Evolutionary conservation across 2,329 filamentous ascomycete species (phyloP).

Genomic region (Calonectria hawksworthii): DNA sequence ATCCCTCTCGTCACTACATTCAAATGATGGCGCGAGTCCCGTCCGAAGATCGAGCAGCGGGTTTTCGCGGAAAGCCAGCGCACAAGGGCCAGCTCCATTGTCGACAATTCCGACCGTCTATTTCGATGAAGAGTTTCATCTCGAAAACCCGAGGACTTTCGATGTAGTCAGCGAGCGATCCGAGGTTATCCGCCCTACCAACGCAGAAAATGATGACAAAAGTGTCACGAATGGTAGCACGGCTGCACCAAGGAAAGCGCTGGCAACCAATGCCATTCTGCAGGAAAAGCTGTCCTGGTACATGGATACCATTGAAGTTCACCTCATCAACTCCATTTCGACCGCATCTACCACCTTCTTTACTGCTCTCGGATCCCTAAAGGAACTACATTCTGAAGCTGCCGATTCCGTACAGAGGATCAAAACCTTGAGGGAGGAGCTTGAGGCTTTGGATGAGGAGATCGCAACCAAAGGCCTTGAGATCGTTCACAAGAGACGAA

Average conservation of each 20-base stretch:
- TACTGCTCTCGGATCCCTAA: slow-evolving; percentile 89
- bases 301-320: slow-evolving; percentile 98
- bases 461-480: slow-evolving; percentile 89
- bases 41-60: slow-evolving; percentile 62
- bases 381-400: slow-evolving; percentile 92
- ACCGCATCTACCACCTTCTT: slow-evolving; percentile 97
- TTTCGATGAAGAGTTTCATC: slow-evolving; percentile 93
- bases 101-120: slow-evolving; percentile 95
- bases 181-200: slow-evolving; percentile 85
- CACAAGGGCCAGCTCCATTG: slow-evolving; percentile 84
- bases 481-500: slow-evolving; percentile 85
- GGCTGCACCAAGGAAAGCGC: slow-evolving; percentile 79
- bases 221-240: slow-evolving; percentile 69
- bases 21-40: slow-evolving; percentile 61
- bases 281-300: slow-evolving; percentile 99
- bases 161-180: slow-evolving; percentile 97
- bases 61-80: slow-evolving; percentile 66
- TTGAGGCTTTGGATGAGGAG: slow-evolving; percentile 85
- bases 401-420: slow-evolving; percentile 92
- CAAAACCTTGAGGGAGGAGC: slow-evolving; percentile 82
- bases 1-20: slow-evolving; percentile 64
- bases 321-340: slow-evolving; percentile 96
- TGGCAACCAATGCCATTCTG: slow-evolving; percentile 96
- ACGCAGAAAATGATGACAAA: slow-evolving; percentile 67
- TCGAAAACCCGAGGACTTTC: slow-evolving; percentile 96